Base-by-base conservation (phyloP, 768 basidiomycete species). In the Hemileccinum rubropunctum region DNA sequence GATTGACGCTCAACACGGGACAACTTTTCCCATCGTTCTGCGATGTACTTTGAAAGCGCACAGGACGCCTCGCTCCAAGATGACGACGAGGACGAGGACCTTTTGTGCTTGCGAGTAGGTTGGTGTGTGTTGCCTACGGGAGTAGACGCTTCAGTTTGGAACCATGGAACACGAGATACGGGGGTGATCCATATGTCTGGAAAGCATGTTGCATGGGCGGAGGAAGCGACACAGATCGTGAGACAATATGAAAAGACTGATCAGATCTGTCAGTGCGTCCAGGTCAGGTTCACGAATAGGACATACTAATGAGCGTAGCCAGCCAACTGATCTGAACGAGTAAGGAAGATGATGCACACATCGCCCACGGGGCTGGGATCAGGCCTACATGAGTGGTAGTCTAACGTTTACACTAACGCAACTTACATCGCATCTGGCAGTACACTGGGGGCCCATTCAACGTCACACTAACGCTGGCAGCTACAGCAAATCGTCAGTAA, bases 91-190 rank as follows among this genome's bases (percentile, higher is more conserved):
- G 43, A 59, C 40, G 30, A 7, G 2, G 33, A 36, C 36, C 47
- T 54, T 6, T 46, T 42, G 43, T 42, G 47, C 32, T 58, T 56
- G 20, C 37, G 55, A 2, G 58, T 30, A 37, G 56, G 51, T 34
- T 38, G 28, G 3, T 53, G 42, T 40, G 53, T 26, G 14, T 45
- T 42, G 28, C 13, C 20, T 14, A 47, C 34, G 14, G 59, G 42
- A 18, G 27, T 18, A 0, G 47, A 41, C 3, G 35, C n/a, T 26
- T 55, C 42, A 20, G 45, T 26, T n/a, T 34, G 36, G 60, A 84
- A 88, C 87, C 87, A 88, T 14, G 75, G 73, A 17, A 86, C 70
- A 13, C 69, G 61, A 52, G 77, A 77, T 30, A 87, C 64, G 10
- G 76, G 72, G 36, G 69, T 69, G 26, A 43, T 65, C 84, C 84